Evolutionary conservation across 1,284 basidiomycete species (phyloP).

Genomic region (Melampsora americana): DNA sequence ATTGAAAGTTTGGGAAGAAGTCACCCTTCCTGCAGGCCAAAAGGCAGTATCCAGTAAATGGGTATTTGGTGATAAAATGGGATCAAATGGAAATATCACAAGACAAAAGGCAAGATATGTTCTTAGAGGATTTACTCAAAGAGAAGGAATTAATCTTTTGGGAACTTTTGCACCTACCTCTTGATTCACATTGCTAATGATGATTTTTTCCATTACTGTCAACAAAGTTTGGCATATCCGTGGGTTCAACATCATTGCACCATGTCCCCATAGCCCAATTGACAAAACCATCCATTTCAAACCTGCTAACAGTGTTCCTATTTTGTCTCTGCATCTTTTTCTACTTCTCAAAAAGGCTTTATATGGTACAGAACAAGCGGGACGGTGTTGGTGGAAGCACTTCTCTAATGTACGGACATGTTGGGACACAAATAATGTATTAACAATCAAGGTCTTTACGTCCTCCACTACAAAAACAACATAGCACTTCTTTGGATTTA

Average conservation of each 20-base stretch:
- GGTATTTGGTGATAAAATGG: constrained; percentile 19
- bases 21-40: not conserved
- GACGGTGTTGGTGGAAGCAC: not conserved
- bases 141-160: too few species aligned
- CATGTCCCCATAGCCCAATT: not conserved
- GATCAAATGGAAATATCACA: constrained; percentile 5
- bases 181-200: too few species aligned
- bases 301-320: not conserved
- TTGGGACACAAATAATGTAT: not conserved
- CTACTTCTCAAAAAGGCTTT: not conserved
- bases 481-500: not conserved
- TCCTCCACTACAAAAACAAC: not conserved
- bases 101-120: constrained; percentile 17
- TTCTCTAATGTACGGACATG: not conserved
- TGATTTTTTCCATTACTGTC: not conserved
- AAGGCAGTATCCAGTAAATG: not conserved
- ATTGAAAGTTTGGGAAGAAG: not conserved
- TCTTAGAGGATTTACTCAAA: constrained; percentile 19
- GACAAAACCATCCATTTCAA: not conserved
- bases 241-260: not conserved
- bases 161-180: too few species aligned
- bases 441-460: too few species aligned
- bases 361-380: too few species aligned
- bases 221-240: not conserved
- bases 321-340: too few species aligned